phyloP scores from a whole-genome alignment of 1,139 yeast genomes.

The Zhuliangozyma blackwelliae region DNA sequence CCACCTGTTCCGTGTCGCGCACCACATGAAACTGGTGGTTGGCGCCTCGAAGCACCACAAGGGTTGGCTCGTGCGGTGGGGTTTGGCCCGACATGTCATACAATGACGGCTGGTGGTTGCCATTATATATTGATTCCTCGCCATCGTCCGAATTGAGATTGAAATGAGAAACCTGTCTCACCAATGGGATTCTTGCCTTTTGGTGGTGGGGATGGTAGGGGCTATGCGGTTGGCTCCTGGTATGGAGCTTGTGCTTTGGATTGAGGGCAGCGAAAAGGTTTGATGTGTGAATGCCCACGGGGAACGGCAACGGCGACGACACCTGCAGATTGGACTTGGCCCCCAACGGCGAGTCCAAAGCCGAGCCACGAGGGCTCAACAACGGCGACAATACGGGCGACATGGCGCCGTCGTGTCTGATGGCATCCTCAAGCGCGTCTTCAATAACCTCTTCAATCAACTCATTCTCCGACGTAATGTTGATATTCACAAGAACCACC shows the following conservation, averaged over 20 bases:
- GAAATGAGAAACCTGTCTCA: conserved; percentile 7
- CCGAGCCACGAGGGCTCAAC: conserved; percentile 12
- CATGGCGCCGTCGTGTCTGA: conserved; percentile 39
- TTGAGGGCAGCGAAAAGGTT: conserved; percentile 1
- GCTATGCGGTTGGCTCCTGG: too few relatives aligned
- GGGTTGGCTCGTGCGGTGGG: conserved; percentile 6
- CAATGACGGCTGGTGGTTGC: conserved; percentile 18
- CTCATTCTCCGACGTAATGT: conserved; percentile 41
- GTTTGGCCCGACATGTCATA: conserved; percentile 14
- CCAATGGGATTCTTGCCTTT: conserved; percentile 1
- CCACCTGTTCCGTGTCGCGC: too few relatives aligned
- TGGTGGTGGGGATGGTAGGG: too few relatives aligned
- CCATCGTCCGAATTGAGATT: conserved; percentile 14
- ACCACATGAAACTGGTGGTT: conserved; percentile 38
- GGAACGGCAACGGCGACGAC: conserved; percentile 7
- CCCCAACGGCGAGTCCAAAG: conserved; percentile 3
- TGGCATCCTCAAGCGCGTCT: conserved; percentile 46
- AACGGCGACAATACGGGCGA: conserved; percentile 48
- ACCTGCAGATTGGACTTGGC: background rate
- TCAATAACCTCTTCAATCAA: conserved; percentile 47
- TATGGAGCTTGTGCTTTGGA: conserved; percentile 2
- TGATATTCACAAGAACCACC: conserved; percentile 44
- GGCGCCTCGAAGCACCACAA: conserved; percentile 35
- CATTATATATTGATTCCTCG: conserved; percentile 14
- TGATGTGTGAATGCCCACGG: conserved; percentile 6